Evolutionary conservation across 2,329 filamentous ascomycete species (phyloP).

Genomic region (Cordyceps fumosorosea): DNA sequence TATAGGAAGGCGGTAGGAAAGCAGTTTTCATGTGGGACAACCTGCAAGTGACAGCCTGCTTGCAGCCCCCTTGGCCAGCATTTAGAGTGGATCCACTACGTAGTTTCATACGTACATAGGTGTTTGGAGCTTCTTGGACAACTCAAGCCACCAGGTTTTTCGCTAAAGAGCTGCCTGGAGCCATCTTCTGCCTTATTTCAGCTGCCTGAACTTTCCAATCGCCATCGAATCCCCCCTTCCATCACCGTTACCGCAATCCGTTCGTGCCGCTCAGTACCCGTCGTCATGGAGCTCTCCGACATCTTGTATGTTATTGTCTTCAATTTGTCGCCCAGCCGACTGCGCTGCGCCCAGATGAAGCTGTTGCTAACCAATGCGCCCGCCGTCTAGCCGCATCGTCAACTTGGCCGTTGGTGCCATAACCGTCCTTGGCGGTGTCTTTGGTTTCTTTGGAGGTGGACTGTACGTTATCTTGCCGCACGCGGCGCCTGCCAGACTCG

Average conservation of each 20-base stretch:
- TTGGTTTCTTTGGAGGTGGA: slow-evolving; percentile 56
- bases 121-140: not conserved
- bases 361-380: slow-evolving; percentile 27
- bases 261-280: slow-evolving; percentile 3
- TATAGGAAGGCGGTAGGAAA: slow-evolving; percentile 6
- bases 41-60: not conserved
- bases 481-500: not conserved
- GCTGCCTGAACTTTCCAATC: not conserved
- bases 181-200: not conserved
- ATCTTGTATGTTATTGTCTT: slow-evolving; percentile 57
- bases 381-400: slow-evolving; percentile 69
- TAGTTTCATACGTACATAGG: slow-evolving; percentile 3
- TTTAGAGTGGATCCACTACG: slow-evolving; percentile 9
- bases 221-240: not conserved
- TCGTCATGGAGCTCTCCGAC: slow-evolving; percentile 76
- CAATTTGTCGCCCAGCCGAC: not conserved
- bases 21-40: not conserved
- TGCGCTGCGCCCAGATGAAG: slow-evolving; percentile 9
- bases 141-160: not conserved
- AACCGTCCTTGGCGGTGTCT: slow-evolving; percentile 79
- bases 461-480: slow-evolving; percentile 44
- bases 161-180: slow-evolving; percentile 5
- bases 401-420: slow-evolving; percentile 84
- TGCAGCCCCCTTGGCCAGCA: not conserved
- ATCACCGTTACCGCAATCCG: not conserved